Base-by-base conservation (phyloP, 148 eudicot genomes). In the Mesembryanthemum crystallinum region DNA sequence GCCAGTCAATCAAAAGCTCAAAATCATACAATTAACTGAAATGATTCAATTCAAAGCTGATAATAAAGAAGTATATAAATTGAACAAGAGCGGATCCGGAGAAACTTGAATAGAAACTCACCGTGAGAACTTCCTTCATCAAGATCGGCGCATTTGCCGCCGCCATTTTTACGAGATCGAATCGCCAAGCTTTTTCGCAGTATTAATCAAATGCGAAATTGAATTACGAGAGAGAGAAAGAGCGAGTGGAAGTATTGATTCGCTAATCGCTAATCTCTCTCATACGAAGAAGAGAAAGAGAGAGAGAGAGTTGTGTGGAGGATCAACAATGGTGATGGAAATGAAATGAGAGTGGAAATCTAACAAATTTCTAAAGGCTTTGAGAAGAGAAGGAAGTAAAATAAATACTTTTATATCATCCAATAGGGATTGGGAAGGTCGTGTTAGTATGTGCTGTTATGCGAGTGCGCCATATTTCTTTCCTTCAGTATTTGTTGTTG, bases 121-220 rank as follows among this genome's bases (percentile, higher is more conserved):
- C 99, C 98, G 99, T 95, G 23, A 95, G 86, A 69, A 90, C 84
- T 83, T 95, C 99, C 47, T 86, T 88, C 99, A 95, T 95, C 75
- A 88, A 84, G 87, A 95, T 92, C 81, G 99, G 99, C 52, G 99
- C 98, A 78, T 88, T 95, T 12, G 99, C 97, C 70, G 99, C 94
- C 84, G 99, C 98, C 99, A 95, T 95, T 83, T 85, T 87, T 79
- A 72, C 80, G 79, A 80, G 82, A 79, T 84, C 85, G 65, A 77
- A 83, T 21, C 72, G 74, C 47, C 25, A 8, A 20, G 30, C 23
- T 29, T 30, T 23, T 32, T 18, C 20, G 37, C 17, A 70, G 24
- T 23, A 45, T 7, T 1, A 43, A 60, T 60, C 30, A 43, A 78
- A 78, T 64, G 27, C 35, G 25, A 42, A n/a, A 57, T 29, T 32